These are phyloP conservation scores for Plasmodium ovale DNA, from an alignment of 169 alveolate genomes.

Conservation along the genomic window DNA sequence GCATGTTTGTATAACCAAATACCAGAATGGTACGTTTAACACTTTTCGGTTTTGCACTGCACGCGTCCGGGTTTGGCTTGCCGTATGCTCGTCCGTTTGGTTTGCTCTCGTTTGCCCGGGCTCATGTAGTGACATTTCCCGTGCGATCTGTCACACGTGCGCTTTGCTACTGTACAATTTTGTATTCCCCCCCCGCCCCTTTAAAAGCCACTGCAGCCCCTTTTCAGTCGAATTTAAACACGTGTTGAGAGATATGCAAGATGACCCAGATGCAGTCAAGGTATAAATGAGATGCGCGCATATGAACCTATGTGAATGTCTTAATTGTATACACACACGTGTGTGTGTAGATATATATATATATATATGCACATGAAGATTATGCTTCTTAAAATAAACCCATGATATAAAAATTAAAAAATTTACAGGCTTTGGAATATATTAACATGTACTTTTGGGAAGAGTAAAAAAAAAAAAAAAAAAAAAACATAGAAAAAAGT, in stretches of 20 bases:
- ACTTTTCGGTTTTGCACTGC: too few species aligned
- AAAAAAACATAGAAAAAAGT: too few species aligned
- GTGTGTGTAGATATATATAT: too few species aligned
- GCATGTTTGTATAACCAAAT: constrained; percentile 71
- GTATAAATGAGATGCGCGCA: not conserved
- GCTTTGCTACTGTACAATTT: too few species aligned
- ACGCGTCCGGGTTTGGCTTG: too few species aligned
- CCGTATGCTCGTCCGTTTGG: too few species aligned
- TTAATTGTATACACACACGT: too few species aligned
- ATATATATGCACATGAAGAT: not conserved
- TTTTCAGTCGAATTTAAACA: constrained; percentile 68
- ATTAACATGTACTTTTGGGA: constrained; percentile 47
- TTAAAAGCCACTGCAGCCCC: constrained; percentile 36
- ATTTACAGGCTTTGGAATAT: constrained; percentile 65
- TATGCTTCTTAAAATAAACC: not conserved
- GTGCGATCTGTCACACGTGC: too few species aligned
- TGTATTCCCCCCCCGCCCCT: not conserved
- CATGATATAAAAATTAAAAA: constrained; percentile 4
- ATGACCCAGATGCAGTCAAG: constrained; percentile 33
- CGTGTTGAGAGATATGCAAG: constrained; percentile 32
- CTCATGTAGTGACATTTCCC: too few species aligned
- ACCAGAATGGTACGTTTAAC: constrained; percentile 69
- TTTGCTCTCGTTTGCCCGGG: too few species aligned
- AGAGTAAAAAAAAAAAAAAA: not conserved
- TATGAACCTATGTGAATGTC: too few species aligned